Percentiles rank a stretch among this genome's conserved stretches.
phyloP scores from a whole-genome alignment of 2,329 filamentous ascomycete species.

The Verticillium zaregamsianum region DNA sequence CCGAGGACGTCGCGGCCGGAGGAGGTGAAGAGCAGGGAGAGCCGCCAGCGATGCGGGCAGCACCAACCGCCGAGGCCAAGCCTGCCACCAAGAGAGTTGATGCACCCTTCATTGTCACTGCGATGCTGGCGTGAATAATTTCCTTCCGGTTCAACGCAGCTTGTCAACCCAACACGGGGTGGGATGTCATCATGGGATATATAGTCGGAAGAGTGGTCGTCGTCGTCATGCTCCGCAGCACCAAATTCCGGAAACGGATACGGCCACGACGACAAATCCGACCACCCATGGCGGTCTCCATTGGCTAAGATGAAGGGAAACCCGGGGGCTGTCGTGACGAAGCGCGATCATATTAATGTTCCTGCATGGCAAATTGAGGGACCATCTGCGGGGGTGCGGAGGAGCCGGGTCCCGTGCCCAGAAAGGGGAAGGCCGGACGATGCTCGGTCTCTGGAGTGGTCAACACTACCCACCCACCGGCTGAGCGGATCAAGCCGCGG shows the following conservation, averaged over 20 bases:
- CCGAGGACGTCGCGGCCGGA: background rate
- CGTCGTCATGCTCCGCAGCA: background rate
- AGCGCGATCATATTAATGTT: background rate
- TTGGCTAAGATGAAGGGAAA: background rate
- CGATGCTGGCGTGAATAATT: background rate
- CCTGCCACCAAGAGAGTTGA: background rate
- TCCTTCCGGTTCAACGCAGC: background rate
- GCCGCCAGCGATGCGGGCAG: conserved; percentile 3
- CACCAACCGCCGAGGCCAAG: background rate
- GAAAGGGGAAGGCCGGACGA: conserved; percentile 6
- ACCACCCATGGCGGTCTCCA: background rate
- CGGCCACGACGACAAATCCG: background rate
- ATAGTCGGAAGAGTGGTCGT: background rate
- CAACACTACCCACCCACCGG: conserved; percentile 2
- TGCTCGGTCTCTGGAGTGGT: background rate
- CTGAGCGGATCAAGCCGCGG: conserved; percentile 7
- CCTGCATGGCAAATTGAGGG: background rate
- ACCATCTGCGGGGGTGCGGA: conserved; percentile 11
- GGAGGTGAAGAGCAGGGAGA: background rate
- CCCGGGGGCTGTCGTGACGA: background rate
- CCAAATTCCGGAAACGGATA: background rate
- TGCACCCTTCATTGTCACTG: background rate
- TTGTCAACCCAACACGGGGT: no score
- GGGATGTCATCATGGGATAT: background rate
- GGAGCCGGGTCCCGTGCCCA: conserved; percentile 11